These are phyloP conservation scores for Phaeosphaeria sp. DNA, from an alignment of 2,329 filamentous ascomycete genomes.

Conservation along the genomic window DNA sequence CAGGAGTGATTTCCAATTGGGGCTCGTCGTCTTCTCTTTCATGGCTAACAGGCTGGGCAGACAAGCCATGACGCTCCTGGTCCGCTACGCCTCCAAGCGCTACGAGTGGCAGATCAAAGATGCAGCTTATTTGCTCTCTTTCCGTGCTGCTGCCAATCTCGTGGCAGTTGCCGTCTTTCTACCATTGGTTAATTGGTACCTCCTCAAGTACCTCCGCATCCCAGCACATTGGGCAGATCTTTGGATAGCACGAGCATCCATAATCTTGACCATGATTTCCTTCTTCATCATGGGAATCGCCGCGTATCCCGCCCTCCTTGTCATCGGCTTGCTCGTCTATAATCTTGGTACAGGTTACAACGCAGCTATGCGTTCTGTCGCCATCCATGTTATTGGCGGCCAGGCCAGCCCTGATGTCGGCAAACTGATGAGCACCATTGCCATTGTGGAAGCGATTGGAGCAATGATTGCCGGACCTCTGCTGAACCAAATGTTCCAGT, in stretches of 20 bases:
- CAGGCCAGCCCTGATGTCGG: slow-evolving; percentile 53
- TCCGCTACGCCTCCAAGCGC: slow-evolving; percentile 61
- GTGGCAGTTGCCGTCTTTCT: slow-evolving; percentile 55
- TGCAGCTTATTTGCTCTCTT: slow-evolving; percentile 50
- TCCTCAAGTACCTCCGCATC: slow-evolving; percentile 46
- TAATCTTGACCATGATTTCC: slow-evolving; percentile 52
- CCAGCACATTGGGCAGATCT: slow-evolving; percentile 54
- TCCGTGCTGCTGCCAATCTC: slow-evolving; percentile 56
- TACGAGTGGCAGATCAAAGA: slow-evolving; percentile 57
- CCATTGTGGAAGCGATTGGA: slow-evolving; percentile 56
- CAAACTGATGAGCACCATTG: slow-evolving; percentile 57
- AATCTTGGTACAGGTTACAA: slow-evolving; percentile 58
- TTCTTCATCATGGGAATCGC: slow-evolving; percentile 57
- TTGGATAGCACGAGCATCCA: slow-evolving; percentile 53
- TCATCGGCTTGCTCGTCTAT: slow-evolving; percentile 55
- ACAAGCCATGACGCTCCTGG: slow-evolving; percentile 54
- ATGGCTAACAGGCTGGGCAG: slow-evolving; percentile 57
- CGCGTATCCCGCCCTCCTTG: slow-evolving; percentile 50
- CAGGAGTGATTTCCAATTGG: slow-evolving; percentile 50
- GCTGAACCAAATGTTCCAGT: slow-evolving; percentile 54
- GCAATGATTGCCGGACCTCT: slow-evolving; percentile 56
- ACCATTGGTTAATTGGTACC: slow-evolving; percentile 49
- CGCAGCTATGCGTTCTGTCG: slow-evolving; percentile 54
- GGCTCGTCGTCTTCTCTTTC: slow-evolving; percentile 53
- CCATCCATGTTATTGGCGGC: slow-evolving; percentile 56